A percentile compares a stretch with the other conserved stretches of the same genome.
Conservation (phyloP, 257 asterid genomes). For the Solanum virginianum region DNA sequence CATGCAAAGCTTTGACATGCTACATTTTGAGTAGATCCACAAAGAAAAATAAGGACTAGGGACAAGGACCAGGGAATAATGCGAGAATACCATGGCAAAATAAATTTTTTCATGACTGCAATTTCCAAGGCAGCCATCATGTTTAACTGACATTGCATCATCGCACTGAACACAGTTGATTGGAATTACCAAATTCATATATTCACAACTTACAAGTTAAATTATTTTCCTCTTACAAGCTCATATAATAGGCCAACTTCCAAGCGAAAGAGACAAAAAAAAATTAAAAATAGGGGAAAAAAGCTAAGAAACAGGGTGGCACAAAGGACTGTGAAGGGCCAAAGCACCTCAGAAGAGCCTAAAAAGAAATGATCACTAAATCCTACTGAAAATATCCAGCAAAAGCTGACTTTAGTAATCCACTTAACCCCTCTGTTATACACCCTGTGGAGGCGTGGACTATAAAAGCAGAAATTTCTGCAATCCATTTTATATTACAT, state of each 20-base stretch:
- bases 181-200: not conserved
- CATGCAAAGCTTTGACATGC: constrained; percentile 62
- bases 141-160: not conserved
- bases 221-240: not conserved
- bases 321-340: not conserved
- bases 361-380: not conserved
- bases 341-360: not conserved
- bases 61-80: not conserved
- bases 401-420: not conserved
- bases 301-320: not conserved
- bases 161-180: not conserved
- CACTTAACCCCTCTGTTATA: not conserved
- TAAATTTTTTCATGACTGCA: not conserved
- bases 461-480: not conserved
- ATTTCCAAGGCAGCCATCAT: not conserved
- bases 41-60: constrained; percentile 11
- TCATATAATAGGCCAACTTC: not conserved
- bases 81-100: not conserved
- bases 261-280: not conserved
- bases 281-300: not conserved
- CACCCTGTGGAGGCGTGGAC: not conserved
- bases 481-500: no score
- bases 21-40: constrained; percentile 15
- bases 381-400: not conserved
- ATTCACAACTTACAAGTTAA: not conserved